Evolutionary conservation across 768 basidiomycete species (phyloP), one percentile per base, ranked within the genome.

Genomic region (Hygrocybe punicea): DNA sequence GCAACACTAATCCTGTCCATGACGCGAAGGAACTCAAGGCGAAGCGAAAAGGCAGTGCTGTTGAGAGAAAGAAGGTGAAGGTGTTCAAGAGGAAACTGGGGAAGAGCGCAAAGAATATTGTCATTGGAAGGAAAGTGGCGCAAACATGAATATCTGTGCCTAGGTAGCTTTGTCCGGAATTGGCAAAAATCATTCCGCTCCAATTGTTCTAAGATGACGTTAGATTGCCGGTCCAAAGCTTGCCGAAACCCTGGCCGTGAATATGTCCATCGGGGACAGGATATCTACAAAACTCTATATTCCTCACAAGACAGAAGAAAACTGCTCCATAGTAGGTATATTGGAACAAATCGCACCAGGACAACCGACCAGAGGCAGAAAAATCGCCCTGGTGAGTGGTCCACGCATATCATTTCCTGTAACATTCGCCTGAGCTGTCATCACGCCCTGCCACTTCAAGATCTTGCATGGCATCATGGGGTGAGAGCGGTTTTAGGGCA

Each of bases 381-480:
- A 78, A 66, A 75, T 90, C 60, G 85, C 86, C 29, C 66, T 90
- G 73, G 88, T 89, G 57, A 47, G 84, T 77, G 9, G 25, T 40
- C 24, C 37, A 58, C 51, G 42, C 53, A 29, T 17, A 44, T 37
- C 56, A 56, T 58, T 34, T 44, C 29, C 13, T 60, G 17, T 14
- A 13, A 47, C 13, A 13, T 36, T n/a, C 35, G n/a, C n/a, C n/a
- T 53, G 34, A 37, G 49, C 29, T 39, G 36, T 59, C 46, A 29
- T 29, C 42, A 17, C 44, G 33, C 40, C 39, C 52, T 59, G 7
- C 47, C 53, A 47, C 53, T 42, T 51, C 56, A 65, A 92, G 90
- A 86, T 92, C 61, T 72, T 91, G 7, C 90, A 93, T 68, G 90
- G 90, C 48, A 78, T 83, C 21, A 78, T 89, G 79, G 90, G 90